Percentiles rank a stretch among this genome's conserved stretches.
phyloP scores from a whole-genome alignment of 441 rosid genomes.

The Gossypium schwendimanii region DNA sequence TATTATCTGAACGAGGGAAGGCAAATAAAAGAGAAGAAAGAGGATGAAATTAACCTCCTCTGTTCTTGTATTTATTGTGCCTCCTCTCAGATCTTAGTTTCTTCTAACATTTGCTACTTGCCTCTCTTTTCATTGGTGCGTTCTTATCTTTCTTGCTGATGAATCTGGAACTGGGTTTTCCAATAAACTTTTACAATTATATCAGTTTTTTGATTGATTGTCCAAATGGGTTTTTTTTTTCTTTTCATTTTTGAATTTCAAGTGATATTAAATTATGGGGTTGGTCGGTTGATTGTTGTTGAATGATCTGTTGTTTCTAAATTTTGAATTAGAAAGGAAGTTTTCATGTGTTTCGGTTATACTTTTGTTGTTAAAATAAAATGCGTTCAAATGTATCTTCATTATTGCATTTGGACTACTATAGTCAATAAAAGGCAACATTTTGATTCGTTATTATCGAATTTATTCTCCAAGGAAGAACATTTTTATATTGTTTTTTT shows the following conservation, averaged over 20 bases:
- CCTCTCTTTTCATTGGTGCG: constrained; percentile 42
- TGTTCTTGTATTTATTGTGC: constrained; percentile 33
- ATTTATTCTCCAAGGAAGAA: background rate
- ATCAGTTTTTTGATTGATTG: constrained; percentile 13
- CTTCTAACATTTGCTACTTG: constrained; percentile 41
- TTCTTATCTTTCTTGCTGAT: constrained; percentile 4
- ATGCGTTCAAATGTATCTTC: constrained; percentile 11
- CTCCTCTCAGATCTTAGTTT: constrained; percentile 48
- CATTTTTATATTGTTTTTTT: background rate
- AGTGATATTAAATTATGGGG: constrained; percentile 18
- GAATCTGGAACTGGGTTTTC: constrained; percentile 28
- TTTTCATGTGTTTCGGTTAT: constrained; percentile 20
- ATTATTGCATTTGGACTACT: constrained; percentile 13
- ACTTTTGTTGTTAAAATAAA: constrained; percentile 14
- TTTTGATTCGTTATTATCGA: background rate
- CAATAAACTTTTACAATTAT: constrained; percentile 28
- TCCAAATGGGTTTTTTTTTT: background rate
- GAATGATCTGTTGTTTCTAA: constrained; percentile 36
- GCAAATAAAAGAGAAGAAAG: constrained; percentile 18
- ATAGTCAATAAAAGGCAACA: background rate
- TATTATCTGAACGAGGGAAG: constrained; percentile 19
- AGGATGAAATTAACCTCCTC: constrained; percentile 7
- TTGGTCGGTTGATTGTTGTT: constrained; percentile 11
- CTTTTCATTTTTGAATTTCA: constrained; percentile 11
- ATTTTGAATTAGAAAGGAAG: constrained; percentile 25